A percentile compares a stretch with the other conserved stretches of the same genome.
Evolutionary conservation across 192 early-diverging fungal species (phyloP).

Genomic region (Radiomyces spectabilis): DNA sequence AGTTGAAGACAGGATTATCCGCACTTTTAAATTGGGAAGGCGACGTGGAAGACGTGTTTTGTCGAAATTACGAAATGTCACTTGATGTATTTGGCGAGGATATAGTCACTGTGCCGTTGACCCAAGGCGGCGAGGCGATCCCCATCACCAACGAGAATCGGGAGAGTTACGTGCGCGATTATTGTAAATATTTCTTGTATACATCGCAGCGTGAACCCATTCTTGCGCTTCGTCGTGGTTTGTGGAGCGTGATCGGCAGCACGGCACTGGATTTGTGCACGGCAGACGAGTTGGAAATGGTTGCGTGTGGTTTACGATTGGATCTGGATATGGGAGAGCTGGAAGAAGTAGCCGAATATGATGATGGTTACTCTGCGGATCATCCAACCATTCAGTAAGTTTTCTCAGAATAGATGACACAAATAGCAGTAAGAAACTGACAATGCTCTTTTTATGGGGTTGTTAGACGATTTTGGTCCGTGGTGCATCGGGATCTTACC

Average conservation of each 20-base stretch:
- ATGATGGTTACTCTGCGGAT: conserved; percentile 66
- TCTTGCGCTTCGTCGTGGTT: conserved; percentile 74
- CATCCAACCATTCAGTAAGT: conserved; percentile 59
- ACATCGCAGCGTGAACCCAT: conserved; percentile 34
- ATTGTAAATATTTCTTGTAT: conserved; percentile 58
- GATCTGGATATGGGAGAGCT: conserved; percentile 67
- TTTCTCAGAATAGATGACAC: neutral
- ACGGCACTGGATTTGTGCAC: conserved; percentile 10
- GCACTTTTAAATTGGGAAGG: conserved; percentile 13
- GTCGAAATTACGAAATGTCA: conserved; percentile 78
- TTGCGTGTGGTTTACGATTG: conserved; percentile 55
- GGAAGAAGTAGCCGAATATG: conserved; percentile 67
- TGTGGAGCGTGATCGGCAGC: conserved; percentile 50
- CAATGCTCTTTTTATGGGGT: neutral
- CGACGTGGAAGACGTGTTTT: conserved; percentile 77
- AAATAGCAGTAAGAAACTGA: neutral
- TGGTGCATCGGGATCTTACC: conserved; percentile 56
- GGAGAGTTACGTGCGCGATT: conserved; percentile 61
- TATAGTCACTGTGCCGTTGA: conserved; percentile 51
- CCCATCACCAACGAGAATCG: conserved; percentile 77
- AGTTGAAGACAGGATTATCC: conserved; percentile 34
- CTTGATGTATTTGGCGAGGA: conserved; percentile 46
- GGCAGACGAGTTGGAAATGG: conserved; percentile 64
- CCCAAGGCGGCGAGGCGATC: conserved; percentile 51
- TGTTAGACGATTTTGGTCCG: conserved; percentile 69